These are phyloP conservation scores for Collybia nuda DNA, from an alignment of 768 basidiomycete species.

Conservation along the genomic window DNA sequence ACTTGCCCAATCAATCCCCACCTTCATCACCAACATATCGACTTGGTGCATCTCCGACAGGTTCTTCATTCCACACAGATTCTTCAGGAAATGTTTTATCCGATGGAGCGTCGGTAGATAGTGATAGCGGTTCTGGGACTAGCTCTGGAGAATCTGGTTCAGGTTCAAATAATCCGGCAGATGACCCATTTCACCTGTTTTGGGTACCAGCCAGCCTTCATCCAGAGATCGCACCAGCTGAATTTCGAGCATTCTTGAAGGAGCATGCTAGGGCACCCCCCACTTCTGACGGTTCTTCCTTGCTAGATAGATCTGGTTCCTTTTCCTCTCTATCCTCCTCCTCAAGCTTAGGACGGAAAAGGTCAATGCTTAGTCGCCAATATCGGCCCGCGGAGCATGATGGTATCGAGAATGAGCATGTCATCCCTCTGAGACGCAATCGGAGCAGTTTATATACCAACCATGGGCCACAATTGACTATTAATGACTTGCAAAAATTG, in stretches of 20 bases:
- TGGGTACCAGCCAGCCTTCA: conserved; percentile 98
- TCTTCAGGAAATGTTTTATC: neutral
- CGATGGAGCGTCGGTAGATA: conserved; percentile 21
- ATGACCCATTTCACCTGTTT: conserved; percentile 90
- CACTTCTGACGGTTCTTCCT: conserved; percentile 38
- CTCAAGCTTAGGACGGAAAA: conserved; percentile 71
- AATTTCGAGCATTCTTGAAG: conserved; percentile 93
- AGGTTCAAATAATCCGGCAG: conserved; percentile 40
- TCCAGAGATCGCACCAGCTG: conserved; percentile 95
- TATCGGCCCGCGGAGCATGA: conserved; percentile 84
- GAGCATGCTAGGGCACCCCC: conserved; percentile 78
- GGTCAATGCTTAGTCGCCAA: conserved; percentile 93
- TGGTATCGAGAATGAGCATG: conserved; percentile 63
- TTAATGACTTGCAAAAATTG: conserved; percentile 90
- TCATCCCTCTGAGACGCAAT: conserved; percentile 69
- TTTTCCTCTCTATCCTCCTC: conserved; percentile 37
- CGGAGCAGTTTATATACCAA: conserved; percentile 67
- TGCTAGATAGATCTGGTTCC: conserved; percentile 42
- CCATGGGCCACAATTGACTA: conserved; percentile 83
- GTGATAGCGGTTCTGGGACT: conserved; percentile 22
- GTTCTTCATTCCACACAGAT: conserved; percentile 9
- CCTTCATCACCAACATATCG: conserved; percentile 63
- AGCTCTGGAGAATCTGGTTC: conserved; percentile 20
- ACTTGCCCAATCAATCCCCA: conserved; percentile 77
- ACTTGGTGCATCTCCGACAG: conserved; percentile 28